Evolutionary conservation across 306 rosid species (phyloP), one percentile per base, ranked within the genome.

Genomic region (Datisca glomerata): DNA sequence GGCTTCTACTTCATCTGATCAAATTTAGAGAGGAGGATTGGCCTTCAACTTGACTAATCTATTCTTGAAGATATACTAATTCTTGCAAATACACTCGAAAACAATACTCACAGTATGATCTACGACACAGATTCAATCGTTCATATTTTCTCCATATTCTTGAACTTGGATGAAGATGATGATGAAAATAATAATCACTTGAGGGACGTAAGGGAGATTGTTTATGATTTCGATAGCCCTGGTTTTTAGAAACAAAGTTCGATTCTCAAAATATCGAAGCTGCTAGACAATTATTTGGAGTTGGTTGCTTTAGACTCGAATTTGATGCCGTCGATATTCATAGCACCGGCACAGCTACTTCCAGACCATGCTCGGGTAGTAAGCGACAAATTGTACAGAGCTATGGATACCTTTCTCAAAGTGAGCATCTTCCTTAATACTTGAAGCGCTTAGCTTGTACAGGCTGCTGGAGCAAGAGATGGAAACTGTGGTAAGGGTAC

Each of bases 171-270:
- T 19, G 96, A 80, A 53, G 96, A 84, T 35, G 93, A 89, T 13
- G 89, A 84, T 12, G 87, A 80, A 0, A 86, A 75, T 22, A n/a
- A n/a, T n/a, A 38, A 41, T 49, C 72, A 38, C 33, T 43, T 84
- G 67, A 70, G 92, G 51, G 86, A 80, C 24, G 98, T 83, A 61
- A 71, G 67, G 10, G 94, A 91, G 46, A 85, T 80, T 93, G 72
- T 72, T 18, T 78, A 79, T 63, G 92, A 78, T 44, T 91, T 78
- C 31, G 98, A 91, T 43, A 80, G 81, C 59, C 96, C 95, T 2
- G 94, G 92, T 51, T 91, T 96, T 16, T 96, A 95, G 5, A 84
- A 80, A 43, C 98, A 91, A 57, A 91, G 92, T 57, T 75, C 96
- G 38, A 84, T 91, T 57, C 75, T 91, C 2, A 91, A 91, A 68